A percentile compares a stretch with the other conserved stretches of the same genome.
Conservation (phyloP, 495 filamentous ascomycete genomes). For the Arthonia radiata region DNA sequence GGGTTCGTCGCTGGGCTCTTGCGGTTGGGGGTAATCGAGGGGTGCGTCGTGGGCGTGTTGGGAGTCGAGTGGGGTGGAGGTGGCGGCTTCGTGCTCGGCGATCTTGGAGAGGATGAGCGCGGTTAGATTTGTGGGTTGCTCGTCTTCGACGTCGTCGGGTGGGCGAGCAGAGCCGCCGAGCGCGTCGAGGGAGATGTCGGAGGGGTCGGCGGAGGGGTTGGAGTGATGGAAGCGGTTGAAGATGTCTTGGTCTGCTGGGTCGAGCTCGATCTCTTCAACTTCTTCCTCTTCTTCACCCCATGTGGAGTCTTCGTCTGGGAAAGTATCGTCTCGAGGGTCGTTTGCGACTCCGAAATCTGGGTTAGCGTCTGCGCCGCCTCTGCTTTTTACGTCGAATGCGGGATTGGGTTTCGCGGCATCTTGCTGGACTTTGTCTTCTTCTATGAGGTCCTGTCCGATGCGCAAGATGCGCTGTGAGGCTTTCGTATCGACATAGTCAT, state of each 20-base stretch:
- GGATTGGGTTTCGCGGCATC: conserved; percentile 19
- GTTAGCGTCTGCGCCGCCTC: too few relatives aligned
- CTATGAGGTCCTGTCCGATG: conserved; percentile 59
- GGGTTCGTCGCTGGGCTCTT: conserved; percentile 66
- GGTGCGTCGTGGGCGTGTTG: conserved; percentile 15
- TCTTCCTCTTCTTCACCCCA: conserved; percentile 20
- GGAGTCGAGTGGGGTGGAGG: conserved; percentile 2
- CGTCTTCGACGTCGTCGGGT: conserved; percentile 18
- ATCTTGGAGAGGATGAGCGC: conserved; percentile 88
- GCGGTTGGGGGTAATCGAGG: conserved; percentile 22
- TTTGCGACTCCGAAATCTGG: too few relatives aligned
- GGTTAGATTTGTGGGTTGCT: conserved; percentile 52
- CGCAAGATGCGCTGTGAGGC: conserved; percentile 68
- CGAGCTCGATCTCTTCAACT: conserved; percentile 48
- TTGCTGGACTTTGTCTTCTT: conserved; percentile 40
- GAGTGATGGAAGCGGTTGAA: conserved; percentile 75
- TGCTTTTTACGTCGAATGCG: too few relatives aligned
- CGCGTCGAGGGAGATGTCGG: conserved; percentile 14
- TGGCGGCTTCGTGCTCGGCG: conserved; percentile 58
- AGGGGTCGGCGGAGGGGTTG: conserved; percentile 9
- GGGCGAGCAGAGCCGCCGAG: too few relatives aligned
- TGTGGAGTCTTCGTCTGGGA: conserved; percentile 14
- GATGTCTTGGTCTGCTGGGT: conserved; percentile 67
- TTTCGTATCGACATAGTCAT: conserved; percentile 60
- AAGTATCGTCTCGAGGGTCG: conserved; percentile 36